Base-by-base conservation (phyloP, 768 basidiomycete genomes). In the Peribolospora baueri region DNA sequence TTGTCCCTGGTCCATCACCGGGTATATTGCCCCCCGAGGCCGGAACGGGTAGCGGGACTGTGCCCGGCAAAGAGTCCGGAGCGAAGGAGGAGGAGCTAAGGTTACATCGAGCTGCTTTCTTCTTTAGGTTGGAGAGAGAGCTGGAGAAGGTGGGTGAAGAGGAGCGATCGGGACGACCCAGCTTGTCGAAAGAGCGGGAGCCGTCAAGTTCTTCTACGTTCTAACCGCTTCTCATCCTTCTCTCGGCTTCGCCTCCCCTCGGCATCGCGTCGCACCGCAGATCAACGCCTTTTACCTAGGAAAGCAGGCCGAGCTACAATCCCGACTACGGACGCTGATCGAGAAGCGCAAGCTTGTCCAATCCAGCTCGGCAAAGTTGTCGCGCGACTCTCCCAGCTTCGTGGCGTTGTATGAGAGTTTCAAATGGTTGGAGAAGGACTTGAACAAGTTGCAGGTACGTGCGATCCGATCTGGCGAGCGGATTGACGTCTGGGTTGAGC, bases 221-320 rank as follows among this genome's bases (percentile, higher is more conserved):
- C 43, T 41, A 51, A 42, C 43, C 46, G 9, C 14, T 9, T 9
- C 9, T 46, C 10, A 9, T 46, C 10, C 10, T 46, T 46, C 10
- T 46, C 10, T 46, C 46, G 46, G 10, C 46, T 14, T 9, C 46
- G 10, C 14, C 46, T 9, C 46, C 46, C 46, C 10, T 46, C 10
- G 46, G 14, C 46, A 9, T 14, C 46, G 46, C 14, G 14, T 14
- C 14, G 14, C 8, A 9, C 6, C 11, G 1, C 62, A 98, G 91
- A 95, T 98, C 71, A 97, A 98, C 68, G 77, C 80, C 5, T 97
- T 98, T 66, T 98, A 98, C 69, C 74, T 97, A 53, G 86, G 88
- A 68, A 95, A 90, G 68, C 91, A 98, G 68, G 84, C 87, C 11
- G 87, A 93, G 61, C 77, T 97, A 50, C 84, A 83, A 64, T 70